Conservation (phyloP, 306 rosid species). For the Vachellia pachyceras region DNA sequence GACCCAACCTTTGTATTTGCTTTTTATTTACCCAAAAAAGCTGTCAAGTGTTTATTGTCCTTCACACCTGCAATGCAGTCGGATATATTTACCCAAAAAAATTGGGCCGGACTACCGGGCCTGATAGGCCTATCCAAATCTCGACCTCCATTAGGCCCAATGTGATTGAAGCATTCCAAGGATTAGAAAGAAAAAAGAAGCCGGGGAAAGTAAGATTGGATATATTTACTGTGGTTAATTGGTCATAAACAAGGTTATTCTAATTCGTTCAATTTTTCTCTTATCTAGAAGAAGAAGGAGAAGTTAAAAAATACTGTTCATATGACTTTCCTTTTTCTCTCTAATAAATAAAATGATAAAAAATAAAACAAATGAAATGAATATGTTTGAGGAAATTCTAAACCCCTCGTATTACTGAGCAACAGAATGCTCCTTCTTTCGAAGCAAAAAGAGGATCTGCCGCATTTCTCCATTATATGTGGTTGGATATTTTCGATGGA, state of each 20-base stretch:
- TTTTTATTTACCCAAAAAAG: too few species aligned
- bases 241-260: neutral
- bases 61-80: too few species aligned
- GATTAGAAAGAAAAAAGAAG: too few species aligned
- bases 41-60: too few species aligned
- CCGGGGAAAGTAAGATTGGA: neutral
- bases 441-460: conserved; percentile 1
- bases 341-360: neutral
- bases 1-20: too few species aligned
- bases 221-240: neutral
- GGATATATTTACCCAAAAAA: too few species aligned
- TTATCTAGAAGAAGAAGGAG: neutral
- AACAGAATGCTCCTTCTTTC: neutral
- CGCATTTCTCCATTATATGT: neutral
- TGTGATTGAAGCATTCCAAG: neutral
- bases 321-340: neutral
- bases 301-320: neutral
- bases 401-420: neutral
- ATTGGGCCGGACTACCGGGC: neutral
- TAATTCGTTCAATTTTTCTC: neutral
- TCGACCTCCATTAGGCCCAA: neutral
- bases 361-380: neutral
- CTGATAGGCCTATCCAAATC: neutral
- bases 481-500: neutral
- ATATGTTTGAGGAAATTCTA: neutral